Conservation (phyloP, 352 stramenopile species). For the Phytophthora palmivora region DNA sequence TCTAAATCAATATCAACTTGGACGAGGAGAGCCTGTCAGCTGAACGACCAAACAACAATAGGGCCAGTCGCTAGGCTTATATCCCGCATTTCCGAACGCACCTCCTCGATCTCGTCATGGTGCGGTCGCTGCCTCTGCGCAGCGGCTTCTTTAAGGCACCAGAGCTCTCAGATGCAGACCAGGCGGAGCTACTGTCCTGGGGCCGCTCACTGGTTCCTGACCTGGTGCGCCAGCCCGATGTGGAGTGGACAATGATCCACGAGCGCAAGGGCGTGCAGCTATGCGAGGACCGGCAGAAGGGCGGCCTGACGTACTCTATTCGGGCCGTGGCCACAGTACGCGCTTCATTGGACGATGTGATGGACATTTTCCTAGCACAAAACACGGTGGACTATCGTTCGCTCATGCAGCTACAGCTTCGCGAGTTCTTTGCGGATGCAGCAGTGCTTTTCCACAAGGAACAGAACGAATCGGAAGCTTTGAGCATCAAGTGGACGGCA, state of each 20-base stretch:
- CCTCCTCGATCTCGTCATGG: slow-evolving; percentile 43
- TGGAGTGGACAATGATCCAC: slow-evolving; percentile 79
- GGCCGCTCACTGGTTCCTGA: slow-evolving; percentile 74
- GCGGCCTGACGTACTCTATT: slow-evolving; percentile 83
- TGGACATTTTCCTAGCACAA: slow-evolving; percentile 77
- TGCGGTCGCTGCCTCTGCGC: slow-evolving; percentile 79
- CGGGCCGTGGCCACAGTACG: slow-evolving; percentile 61
- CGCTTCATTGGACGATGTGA: slow-evolving; percentile 74
- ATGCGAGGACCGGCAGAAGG: slow-evolving; percentile 82
- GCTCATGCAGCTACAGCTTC: slow-evolving; percentile 79
- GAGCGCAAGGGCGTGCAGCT: slow-evolving; percentile 79
- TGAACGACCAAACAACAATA: slow-evolving; percentile 33
- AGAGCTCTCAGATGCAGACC: slow-evolving; percentile 65
- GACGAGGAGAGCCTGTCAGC: not conserved
- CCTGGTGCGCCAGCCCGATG: slow-evolving; percentile 66
- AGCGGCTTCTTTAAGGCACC: slow-evolving; percentile 80
- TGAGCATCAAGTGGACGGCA: slow-evolving; percentile 85
- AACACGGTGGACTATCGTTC: slow-evolving; percentile 70
- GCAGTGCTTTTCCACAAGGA: slow-evolving; percentile 80
- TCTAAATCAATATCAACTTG: slow-evolving; percentile 24
- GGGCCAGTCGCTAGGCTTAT: slow-evolving; percentile 29
- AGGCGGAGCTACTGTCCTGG: slow-evolving; percentile 77
- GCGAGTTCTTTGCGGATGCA: slow-evolving; percentile 75
- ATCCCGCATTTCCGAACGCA: slow-evolving; percentile 8
- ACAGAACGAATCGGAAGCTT: slow-evolving; percentile 76